These are phyloP conservation scores for Beauveria sp. DNA, from an alignment of 2,329 filamentous ascomycete genomes.

Conservation along the genomic window DNA sequence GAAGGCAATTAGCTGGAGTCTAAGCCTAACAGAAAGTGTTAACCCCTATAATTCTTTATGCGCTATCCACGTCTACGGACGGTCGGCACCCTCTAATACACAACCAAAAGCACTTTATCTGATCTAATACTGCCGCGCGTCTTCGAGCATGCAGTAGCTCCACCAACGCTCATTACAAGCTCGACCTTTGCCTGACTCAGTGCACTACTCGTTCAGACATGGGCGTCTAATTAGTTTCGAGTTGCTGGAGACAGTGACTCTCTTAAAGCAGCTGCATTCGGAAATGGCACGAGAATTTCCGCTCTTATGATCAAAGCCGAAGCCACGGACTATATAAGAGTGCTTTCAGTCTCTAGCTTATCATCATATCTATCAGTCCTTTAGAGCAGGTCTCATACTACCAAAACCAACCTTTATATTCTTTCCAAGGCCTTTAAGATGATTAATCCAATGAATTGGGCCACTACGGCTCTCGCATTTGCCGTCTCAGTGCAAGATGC, in stretches of 20 bases:
- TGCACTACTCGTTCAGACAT: background rate
- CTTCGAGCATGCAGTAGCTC: background rate
- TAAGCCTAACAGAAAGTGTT: background rate
- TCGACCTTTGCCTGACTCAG: background rate
- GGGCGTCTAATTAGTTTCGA: background rate
- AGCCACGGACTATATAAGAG: background rate
- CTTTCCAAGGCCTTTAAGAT: background rate
- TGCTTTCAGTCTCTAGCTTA: background rate
- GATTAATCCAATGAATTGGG: background rate
- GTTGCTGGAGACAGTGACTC: background rate
- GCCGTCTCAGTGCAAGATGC: background rate
- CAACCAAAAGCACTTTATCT: background rate
- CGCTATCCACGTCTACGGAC: background rate
- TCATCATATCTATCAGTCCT: background rate
- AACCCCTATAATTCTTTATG: background rate
- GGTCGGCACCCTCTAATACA: background rate
- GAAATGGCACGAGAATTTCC: background rate
- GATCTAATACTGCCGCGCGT: background rate
- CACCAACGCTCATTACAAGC: background rate
- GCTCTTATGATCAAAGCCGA: background rate
- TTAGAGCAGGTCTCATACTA: background rate
- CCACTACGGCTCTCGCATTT: background rate
- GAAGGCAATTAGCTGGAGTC: background rate
- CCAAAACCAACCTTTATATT: background rate
- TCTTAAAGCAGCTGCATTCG: background rate